These are phyloP conservation scores for Rhodamnia argentea DNA, from an alignment of 345 rosid species.

Conservation along the genomic window DNA sequence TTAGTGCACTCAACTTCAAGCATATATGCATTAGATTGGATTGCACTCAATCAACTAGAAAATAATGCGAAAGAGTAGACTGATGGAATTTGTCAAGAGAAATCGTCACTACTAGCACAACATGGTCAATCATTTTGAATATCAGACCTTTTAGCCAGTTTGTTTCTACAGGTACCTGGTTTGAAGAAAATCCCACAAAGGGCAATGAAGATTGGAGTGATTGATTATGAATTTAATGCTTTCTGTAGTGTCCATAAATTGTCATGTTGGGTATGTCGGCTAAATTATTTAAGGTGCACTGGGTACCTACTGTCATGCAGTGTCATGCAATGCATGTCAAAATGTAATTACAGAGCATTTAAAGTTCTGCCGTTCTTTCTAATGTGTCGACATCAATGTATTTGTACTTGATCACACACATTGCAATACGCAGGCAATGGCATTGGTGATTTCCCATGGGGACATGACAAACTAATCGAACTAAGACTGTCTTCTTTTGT, in stretches of 20 bases:
- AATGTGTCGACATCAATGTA: neutral
- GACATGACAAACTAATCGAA: neutral
- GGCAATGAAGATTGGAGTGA: neutral
- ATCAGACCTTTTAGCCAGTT: neutral
- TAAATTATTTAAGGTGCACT: neutral
- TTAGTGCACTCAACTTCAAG: neutral
- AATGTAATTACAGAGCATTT: neutral
- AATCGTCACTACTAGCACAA: neutral
- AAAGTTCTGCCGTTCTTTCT: neutral
- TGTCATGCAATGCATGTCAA: neutral
- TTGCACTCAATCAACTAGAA: neutral
- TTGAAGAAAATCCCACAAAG: neutral
- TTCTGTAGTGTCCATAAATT: neutral
- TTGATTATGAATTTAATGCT: neutral
- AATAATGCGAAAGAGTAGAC: neutral
- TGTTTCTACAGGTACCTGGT: neutral
- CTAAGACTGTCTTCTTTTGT: neutral
- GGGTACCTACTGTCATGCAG: neutral
- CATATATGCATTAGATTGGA: neutral
- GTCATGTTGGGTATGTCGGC: neutral
- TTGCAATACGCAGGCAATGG: neutral
- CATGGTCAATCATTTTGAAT: neutral
- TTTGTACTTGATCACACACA: neutral
- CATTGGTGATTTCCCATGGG: neutral
- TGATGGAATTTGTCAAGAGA: neutral